These are phyloP conservation scores for Ogataea pignaliae DNA, from an alignment of 805 yeast species.

Conservation along the genomic window DNA sequence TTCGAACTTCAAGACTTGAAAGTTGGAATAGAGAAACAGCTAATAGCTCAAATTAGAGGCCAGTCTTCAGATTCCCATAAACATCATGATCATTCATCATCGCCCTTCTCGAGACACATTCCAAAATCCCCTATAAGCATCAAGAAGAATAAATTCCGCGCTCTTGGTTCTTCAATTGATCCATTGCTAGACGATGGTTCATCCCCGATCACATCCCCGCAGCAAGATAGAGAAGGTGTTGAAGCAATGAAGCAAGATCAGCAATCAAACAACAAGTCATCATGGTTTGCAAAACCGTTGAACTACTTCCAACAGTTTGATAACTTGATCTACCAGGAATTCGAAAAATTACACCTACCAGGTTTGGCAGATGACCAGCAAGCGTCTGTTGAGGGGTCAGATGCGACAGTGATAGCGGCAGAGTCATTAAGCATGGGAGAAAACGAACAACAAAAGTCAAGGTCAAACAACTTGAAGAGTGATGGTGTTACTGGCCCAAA, in stretches of 20 bases:
- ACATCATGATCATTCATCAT: neutral
- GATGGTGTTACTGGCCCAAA: neutral
- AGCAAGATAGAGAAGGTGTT: constrained; percentile 1
- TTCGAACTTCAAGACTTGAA: constrained; percentile 49
- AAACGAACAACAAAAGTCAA: neutral
- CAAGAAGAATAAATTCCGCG: constrained; percentile 10
- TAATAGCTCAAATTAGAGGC: constrained; percentile 37
- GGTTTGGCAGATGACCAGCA: constrained; percentile 20
- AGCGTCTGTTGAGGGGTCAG: neutral
- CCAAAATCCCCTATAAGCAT: constrained; percentile 19
- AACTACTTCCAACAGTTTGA: constrained; percentile 65
- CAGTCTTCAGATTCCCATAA: neutral
- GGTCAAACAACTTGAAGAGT: neutral
- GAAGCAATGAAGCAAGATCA: constrained; percentile 22
- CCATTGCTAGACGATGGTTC: constrained; percentile 19
- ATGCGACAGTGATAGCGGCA: neutral
- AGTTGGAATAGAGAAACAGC: constrained; percentile 40
- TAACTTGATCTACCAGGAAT: constrained; percentile 58
- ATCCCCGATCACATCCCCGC: constrained; percentile 9
- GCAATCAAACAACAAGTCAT: constrained; percentile 27
- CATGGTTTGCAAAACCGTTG: constrained; percentile 47
- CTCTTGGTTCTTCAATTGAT: constrained; percentile 14
- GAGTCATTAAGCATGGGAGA: neutral
- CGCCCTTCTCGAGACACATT: constrained; percentile 11
- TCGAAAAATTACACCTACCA: constrained; percentile 47